Evolutionary conservation across 2,329 filamentous ascomycete genomes (phyloP).

Genomic region (Phialocephala sp.): DNA sequence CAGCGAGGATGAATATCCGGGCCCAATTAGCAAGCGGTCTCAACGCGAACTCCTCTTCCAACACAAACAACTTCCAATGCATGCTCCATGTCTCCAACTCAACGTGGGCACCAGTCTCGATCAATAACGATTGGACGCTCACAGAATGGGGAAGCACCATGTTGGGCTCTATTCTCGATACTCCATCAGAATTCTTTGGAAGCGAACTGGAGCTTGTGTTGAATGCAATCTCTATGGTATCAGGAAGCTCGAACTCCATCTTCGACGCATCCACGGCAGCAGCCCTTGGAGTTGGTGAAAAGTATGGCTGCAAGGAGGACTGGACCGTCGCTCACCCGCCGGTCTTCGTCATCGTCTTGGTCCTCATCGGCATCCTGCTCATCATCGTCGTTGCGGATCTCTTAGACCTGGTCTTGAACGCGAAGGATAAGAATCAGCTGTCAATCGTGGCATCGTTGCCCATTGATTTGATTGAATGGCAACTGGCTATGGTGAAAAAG

Average conservation of each 20-base stretch:
- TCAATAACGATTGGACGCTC: not conserved
- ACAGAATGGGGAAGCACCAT: not conserved
- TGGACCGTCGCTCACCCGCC: not conserved
- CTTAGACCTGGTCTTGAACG: not conserved
- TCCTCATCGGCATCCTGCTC: not conserved
- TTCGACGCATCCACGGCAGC: not conserved
- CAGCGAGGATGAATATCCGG: not conserved
- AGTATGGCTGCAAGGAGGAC: not conserved
- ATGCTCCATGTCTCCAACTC: not conserved
- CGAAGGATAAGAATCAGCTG: not conserved
- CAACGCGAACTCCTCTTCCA: too few relatives aligned
- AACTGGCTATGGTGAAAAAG: not conserved
- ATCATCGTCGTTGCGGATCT: not conserved
- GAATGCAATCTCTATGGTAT: not conserved
- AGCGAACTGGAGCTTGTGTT: not conserved
- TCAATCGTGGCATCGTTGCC: not conserved
- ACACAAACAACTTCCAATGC: constrained; percentile 6
- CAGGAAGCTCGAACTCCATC: not conserved
- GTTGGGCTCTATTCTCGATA: not conserved
- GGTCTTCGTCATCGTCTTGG: not conserved
- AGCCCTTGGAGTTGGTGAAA: not conserved
- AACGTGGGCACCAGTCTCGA: not conserved
- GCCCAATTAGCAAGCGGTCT: not conserved
- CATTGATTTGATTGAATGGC: constrained; percentile 2
- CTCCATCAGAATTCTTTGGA: not conserved